Percentiles rank a stretch among this genome's conserved stretches.
phyloP scores from a whole-genome alignment of 352 stramenopile genomes.

The Globisporangium alternatum region DNA sequence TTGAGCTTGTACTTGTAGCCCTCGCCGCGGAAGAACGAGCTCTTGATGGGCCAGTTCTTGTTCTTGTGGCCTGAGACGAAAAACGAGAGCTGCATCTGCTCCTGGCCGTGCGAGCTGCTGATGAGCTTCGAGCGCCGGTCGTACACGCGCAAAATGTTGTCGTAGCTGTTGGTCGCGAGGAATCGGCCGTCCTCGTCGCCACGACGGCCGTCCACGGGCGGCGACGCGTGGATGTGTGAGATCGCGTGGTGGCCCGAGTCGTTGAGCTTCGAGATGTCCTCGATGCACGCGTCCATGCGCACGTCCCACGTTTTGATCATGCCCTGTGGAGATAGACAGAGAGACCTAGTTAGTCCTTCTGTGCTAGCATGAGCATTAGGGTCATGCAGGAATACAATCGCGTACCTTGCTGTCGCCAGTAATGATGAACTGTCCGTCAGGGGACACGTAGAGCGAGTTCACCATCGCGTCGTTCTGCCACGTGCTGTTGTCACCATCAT shows the following conservation, averaged over 20 bases:
- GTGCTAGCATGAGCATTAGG: too few relatives aligned
- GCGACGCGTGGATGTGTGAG: conserved; percentile 80
- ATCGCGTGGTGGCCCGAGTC: conserved; percentile 77
- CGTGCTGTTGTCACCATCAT: conserved; percentile 23
- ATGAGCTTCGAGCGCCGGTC: conserved; percentile 82
- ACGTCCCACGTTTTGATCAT: conserved; percentile 88
- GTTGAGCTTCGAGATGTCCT: conserved; percentile 77
- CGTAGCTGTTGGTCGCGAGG: conserved; percentile 85
- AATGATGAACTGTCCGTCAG: conserved; percentile 74
- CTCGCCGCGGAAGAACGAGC: conserved; percentile 85
- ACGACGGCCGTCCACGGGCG: conserved; percentile 48
- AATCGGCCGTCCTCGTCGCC: conserved; percentile 77
- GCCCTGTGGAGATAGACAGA: conserved; percentile 26
- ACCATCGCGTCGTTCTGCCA: conserved; percentile 88
- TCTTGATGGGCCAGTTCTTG: conserved; percentile 91
- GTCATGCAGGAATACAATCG: not conserved
- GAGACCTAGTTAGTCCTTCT: too few relatives aligned
- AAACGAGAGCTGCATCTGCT: conserved; percentile 79
- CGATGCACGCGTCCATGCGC: conserved; percentile 74
- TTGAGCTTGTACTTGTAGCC: conserved; percentile 85
- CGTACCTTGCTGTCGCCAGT: conserved; percentile 80
- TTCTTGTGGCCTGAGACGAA: conserved; percentile 86
- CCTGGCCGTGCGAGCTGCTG: conserved; percentile 59
- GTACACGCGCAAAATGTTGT: conserved; percentile 89
- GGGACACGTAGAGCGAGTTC: conserved; percentile 78